Base-by-base conservation (phyloP, 2,329 filamentous ascomycete species). In the Aspergillus candidus region DNA sequence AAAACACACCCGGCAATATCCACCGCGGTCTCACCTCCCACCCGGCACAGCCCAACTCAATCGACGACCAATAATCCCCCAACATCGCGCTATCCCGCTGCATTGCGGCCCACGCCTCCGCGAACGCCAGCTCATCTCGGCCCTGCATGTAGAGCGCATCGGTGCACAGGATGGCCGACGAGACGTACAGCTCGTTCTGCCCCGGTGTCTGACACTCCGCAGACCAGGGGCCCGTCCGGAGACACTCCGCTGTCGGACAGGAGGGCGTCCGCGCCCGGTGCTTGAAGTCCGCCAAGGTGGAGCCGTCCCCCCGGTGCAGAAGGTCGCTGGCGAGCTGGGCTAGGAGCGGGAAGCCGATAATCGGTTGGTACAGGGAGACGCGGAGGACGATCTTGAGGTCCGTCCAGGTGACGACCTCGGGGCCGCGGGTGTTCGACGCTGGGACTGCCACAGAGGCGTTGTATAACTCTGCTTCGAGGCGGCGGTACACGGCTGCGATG, bases 41-140 rank as follows among this genome's bases (percentile, higher is more conserved):
- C 32, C 65, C 61, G 11, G 61, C 57, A 48, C 68, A 71, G 12
- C 48, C 48, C 30, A 71, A 43, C 5, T 57, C 48, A n/a, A 69
- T 47, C 15, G 60, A 53, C 6, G 68, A 63, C 68, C 67, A 71
- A 37, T 66, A 65, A 46, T 66, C 62, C 0, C 62, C 65, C 6
- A 66, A 32, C 6, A 49, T 44, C 4, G 43, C 30, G 44, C 63
- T 66, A 13, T 61, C 58, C 7, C 46, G 40, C 6, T 48, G 51
- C 4, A 61, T 46, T 2, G 31, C 22, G 27, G 46, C 31, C 62
- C 61, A 66, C 5, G 46, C 18, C 3, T 29, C 18, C n/a, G 41
- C 37, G 29, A 66, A 64, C 6, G 38, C 41, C 3, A 53, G 42
- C 30, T 51, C 18, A 22, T 55, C 49, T 2, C 48, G 34, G 1